phyloP scores from a whole-genome alignment of 1,139 yeast species.

The Suhomyces wounanorum region DNA sequence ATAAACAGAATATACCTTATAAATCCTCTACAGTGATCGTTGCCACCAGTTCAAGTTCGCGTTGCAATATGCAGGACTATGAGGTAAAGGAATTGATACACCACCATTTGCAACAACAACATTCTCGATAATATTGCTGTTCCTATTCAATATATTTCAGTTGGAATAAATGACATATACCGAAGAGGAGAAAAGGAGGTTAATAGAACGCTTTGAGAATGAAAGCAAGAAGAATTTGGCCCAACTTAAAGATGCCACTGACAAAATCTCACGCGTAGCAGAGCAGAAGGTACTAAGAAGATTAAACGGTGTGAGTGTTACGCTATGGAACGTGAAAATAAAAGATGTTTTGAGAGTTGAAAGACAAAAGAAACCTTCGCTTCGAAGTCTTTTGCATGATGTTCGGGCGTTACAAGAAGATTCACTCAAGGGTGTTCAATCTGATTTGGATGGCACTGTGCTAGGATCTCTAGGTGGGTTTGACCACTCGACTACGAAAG shows the following conservation, averaged over 20 bases:
- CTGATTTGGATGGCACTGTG: conserved; percentile 8
- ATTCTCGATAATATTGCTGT: neutral
- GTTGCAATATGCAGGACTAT: conserved; percentile 8
- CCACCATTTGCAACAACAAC: neutral
- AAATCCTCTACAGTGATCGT: neutral
- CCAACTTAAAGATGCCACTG: conserved; percentile 18
- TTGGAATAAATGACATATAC: conserved; percentile 24
- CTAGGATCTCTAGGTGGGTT: conserved; percentile 6
- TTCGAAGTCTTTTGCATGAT: conserved; percentile 33
- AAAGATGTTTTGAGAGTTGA: conserved; percentile 47
- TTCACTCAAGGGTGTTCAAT: conserved; percentile 2
- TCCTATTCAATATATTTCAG: neutral
- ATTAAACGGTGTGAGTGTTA: conserved; percentile 43
- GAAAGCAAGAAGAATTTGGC: conserved; percentile 24
- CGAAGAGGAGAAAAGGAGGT: conserved; percentile 36
- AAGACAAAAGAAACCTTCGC: conserved; percentile 37
- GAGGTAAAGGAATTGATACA: neutral
- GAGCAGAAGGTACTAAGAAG: conserved; percentile 37
- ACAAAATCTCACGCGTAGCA: conserved; percentile 22
- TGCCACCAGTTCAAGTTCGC: conserved; percentile 1
- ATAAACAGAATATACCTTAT: neutral
- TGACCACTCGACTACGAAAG: neutral
- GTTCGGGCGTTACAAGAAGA: conserved; percentile 22
- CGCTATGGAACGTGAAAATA: conserved; percentile 41
- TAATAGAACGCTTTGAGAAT: conserved; percentile 31